Evolutionary conservation across 108 stramenopile genomes (phyloP).

Genomic region (Cyclotella cryptica): DNA sequence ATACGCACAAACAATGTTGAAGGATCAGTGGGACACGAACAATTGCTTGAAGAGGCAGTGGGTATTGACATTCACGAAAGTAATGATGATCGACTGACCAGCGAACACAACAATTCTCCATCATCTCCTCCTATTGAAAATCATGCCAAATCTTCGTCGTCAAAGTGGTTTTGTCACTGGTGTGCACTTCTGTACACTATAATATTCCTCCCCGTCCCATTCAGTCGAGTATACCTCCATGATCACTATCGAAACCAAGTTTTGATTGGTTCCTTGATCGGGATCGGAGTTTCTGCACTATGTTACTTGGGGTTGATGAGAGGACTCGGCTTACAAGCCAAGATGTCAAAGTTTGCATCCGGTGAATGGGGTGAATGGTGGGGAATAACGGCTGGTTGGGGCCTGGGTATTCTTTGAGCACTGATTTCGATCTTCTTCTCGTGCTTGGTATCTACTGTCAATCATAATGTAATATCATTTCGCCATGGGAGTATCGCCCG

Average conservation of each 20-base stretch:
- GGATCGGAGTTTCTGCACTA: conserved; percentile 11
- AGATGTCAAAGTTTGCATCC: not conserved
- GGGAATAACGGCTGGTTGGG: conserved; percentile 1
- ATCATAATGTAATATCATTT: not conserved
- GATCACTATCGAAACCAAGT: conserved; percentile 47
- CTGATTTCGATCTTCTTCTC: not conserved
- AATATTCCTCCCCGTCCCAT: conserved; percentile 42
- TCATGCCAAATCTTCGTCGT: not conserved
- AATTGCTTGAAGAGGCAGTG: conserved; percentile 4
- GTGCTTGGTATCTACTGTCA: not conserved
- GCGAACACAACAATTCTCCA: not conserved
- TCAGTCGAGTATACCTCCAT: conserved; percentile 47
- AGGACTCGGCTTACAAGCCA: not conserved
- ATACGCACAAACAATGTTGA: not conserved
- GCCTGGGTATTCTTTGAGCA: not conserved
- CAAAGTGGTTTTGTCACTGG: conserved; percentile 32
- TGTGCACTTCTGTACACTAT: conserved; percentile 26
- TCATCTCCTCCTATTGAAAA: not conserved
- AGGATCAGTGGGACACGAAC: not conserved
- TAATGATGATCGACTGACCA: not conserved
- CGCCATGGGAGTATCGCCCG: no score
- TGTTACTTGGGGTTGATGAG: conserved; percentile 43
- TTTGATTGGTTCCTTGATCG: conserved; percentile 33
- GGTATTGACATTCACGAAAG: not conserved
- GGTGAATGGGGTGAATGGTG: conserved; percentile 29